These are phyloP conservation scores for Penicillium sp. DNA, from an alignment of 2,329 filamentous ascomycete species.

Conservation along the genomic window DNA sequence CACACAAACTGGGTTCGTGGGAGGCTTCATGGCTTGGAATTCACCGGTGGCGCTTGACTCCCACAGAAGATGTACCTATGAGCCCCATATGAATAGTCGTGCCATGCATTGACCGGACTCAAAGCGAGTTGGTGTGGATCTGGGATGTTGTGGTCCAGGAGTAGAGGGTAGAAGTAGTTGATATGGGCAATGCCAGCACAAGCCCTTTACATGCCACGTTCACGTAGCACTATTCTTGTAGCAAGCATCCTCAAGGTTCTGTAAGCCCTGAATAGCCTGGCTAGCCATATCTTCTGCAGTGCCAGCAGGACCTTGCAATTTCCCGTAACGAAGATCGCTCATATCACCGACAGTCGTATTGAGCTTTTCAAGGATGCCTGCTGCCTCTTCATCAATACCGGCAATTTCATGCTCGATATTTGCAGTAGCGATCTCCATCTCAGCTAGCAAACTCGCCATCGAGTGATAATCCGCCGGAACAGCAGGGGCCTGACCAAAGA, in stretches of 20 bases:
- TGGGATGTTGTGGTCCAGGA: background rate
- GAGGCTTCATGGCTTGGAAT: background rate
- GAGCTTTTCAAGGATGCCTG: conserved; percentile 61
- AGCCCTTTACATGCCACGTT: background rate
- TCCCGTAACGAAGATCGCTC: conserved; percentile 81
- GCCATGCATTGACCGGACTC: too few relatives aligned
- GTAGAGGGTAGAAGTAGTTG: background rate
- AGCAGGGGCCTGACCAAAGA: conserved; percentile 57
- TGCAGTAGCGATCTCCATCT: conserved; percentile 67
- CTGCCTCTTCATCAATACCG: conserved; percentile 66
- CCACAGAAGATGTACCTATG: too few relatives aligned
- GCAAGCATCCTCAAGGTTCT: conserved; percentile 66
- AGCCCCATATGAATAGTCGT: too few relatives aligned
- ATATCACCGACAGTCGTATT: conserved; percentile 69
- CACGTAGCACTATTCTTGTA: conserved; percentile 34
- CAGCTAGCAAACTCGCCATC: conserved; percentile 65
- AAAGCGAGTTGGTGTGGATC: background rate
- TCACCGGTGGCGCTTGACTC: too few relatives aligned
- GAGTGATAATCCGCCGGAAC: conserved; percentile 57
- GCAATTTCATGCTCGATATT: conserved; percentile 70
- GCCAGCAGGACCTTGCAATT: conserved; percentile 54
- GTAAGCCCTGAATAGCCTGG: conserved; percentile 69
- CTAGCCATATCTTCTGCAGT: conserved; percentile 64
- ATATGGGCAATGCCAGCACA: background rate
- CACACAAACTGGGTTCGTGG: background rate